Percentiles rank a stretch among this genome's conserved stretches.
phyloP scores from a whole-genome alignment of 2,329 filamentous ascomycete species.

The Colletotrichum sp. region DNA sequence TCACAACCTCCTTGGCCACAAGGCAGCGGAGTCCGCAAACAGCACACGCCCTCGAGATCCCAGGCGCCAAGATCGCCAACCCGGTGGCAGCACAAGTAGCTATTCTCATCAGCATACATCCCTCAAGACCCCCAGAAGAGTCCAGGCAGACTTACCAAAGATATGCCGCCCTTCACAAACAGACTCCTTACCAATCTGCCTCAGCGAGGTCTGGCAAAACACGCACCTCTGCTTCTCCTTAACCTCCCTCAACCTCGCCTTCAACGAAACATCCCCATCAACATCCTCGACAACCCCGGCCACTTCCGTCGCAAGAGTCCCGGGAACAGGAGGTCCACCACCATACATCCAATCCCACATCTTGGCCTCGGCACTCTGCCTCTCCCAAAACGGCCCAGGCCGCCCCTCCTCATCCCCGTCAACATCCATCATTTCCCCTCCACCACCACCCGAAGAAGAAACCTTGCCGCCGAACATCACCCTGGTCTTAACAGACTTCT shows the following conservation, averaged over 20 bases:
- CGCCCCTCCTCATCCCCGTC: background rate
- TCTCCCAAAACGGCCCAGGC: background rate
- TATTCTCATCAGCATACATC: conserved; percentile 23
- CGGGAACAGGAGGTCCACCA: conserved; percentile 48
- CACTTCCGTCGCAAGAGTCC: conserved; percentile 28
- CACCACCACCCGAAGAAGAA: background rate
- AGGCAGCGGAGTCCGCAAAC: conserved; percentile 59
- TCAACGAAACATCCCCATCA: conserved; percentile 27
- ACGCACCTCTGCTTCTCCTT: conserved; percentile 45
- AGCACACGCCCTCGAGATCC: conserved; percentile 57
- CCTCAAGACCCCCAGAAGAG: background rate
- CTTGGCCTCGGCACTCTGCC: conserved; percentile 56
- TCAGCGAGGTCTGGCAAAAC: conserved; percentile 47
- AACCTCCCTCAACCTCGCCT: conserved; percentile 41
- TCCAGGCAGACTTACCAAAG: conserved; percentile 37
- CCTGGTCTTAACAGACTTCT: conserved; percentile 42
- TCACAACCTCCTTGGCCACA: conserved; percentile 43
- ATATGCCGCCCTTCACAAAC: conserved; percentile 42
- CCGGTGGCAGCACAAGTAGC: conserved; percentile 59
- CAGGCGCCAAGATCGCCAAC: conserved; percentile 58
- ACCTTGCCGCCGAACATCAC: conserved; percentile 37
- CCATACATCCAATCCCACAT: conserved; percentile 67
- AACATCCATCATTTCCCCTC: background rate
- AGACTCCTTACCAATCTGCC: conserved; percentile 35
- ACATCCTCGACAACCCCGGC: background rate